These are phyloP conservation scores for Astrothelium subdiscretum DNA, from an alignment of 495 filamentous ascomycete species.

Conservation along the genomic window DNA sequence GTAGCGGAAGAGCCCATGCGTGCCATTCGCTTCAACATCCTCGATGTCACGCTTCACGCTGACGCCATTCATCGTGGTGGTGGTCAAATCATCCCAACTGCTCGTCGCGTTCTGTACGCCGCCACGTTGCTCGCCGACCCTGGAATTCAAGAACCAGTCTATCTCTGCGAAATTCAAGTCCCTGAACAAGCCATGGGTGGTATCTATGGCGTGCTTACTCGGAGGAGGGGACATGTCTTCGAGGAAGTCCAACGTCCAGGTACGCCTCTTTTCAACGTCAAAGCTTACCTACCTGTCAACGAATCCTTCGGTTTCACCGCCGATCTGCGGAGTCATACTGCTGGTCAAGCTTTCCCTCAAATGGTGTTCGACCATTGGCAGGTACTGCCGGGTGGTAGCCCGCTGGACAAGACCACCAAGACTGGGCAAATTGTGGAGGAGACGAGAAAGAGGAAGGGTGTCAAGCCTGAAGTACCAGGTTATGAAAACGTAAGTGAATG, in stretches of 20 bases:
- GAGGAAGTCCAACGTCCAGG: conserved; percentile 93
- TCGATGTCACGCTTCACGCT: conserved; percentile 98
- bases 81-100: conserved; percentile 96
- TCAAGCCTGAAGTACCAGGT: conserved; percentile 87
- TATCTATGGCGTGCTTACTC: conserved; percentile 99
- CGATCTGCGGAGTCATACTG: conserved; percentile 86
- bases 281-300: conserved; percentile 98
- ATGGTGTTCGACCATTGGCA: conserved; percentile 98
- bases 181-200: conserved; percentile 98
- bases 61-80: conserved; percentile 99
- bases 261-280: conserved; percentile 98
- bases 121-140: conserved; percentile 84
- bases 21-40: conserved; percentile 92
- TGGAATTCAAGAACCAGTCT: conserved; percentile 88
- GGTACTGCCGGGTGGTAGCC: conserved; percentile 84
- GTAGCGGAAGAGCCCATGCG: conserved; percentile 98
- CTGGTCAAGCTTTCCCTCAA: conserved; percentile 98
- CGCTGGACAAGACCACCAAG: conserved; percentile 76
- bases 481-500: conserved; percentile 76
- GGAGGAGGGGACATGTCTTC: conserved; percentile 98
- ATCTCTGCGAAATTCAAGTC: conserved; percentile 97
- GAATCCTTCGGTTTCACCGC: conserved; percentile 99
- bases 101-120: conserved; percentile 95
- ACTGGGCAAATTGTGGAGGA: conserved; percentile 71
- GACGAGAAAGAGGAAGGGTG: conserved; percentile 98